Conservation (phyloP, 2,329 filamentous ascomycete genomes). For the Botrytis byssoidea region DNA sequence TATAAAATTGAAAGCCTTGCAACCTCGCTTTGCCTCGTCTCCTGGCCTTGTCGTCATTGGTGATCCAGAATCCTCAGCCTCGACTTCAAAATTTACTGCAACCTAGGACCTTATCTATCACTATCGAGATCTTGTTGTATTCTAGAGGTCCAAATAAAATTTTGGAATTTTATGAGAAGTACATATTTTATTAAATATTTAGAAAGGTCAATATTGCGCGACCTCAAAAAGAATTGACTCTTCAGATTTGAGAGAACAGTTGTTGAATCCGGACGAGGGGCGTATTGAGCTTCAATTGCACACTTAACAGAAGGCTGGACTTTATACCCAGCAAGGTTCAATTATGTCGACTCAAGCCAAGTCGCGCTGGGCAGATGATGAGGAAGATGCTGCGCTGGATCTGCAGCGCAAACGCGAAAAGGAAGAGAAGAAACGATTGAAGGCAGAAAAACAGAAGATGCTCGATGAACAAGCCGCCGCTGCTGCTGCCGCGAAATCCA, state of each 20-base stretch:
- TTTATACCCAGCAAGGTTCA: neutral
- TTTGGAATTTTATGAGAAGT: neutral
- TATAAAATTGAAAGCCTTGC: conserved; percentile 22
- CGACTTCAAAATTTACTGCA: conserved; percentile 1
- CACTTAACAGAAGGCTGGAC: neutral
- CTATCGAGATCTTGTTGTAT: neutral
- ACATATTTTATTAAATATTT: neutral
- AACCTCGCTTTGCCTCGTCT: conserved; percentile 10
- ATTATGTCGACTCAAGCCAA: conserved; percentile 30
- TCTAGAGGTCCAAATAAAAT: neutral
- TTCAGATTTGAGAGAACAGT: neutral
- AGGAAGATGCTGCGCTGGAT: conserved; percentile 74
- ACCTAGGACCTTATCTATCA: neutral
- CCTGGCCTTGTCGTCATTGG: conserved; percentile 18
- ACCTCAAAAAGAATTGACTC: neutral
- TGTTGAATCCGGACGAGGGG: neutral
- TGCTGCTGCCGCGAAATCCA: conserved; percentile 34
- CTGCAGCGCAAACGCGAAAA: conserved; percentile 76
- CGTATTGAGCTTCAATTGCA: neutral
- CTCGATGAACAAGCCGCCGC: conserved; percentile 49
- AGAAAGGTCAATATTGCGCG: neutral
- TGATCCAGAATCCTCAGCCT: conserved; percentile 17
- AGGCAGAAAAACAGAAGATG: conserved; percentile 75
- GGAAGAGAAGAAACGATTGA: conserved; percentile 82
- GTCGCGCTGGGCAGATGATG: conserved; percentile 86